phyloP scores from a whole-genome alignment of 148 eudicot species.

The Rhododendron mucronatum region DNA sequence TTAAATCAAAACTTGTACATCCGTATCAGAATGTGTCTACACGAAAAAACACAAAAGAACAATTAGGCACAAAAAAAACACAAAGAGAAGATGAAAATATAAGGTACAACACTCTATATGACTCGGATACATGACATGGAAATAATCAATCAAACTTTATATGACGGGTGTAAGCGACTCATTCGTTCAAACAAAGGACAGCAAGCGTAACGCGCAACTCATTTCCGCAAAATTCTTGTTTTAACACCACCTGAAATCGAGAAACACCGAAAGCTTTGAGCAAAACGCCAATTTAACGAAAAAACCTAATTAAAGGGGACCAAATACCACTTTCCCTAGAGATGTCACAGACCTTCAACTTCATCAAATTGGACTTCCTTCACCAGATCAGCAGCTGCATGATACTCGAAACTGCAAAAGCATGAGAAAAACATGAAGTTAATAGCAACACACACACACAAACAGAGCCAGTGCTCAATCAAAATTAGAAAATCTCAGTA shows the following conservation, averaged over 20 bases:
- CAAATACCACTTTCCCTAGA: neutral
- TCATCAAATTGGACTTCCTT: slow-evolving; percentile 85
- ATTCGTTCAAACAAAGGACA: neutral
- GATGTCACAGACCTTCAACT: slow-evolving; percentile 59
- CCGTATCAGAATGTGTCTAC: neutral
- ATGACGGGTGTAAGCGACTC: neutral
- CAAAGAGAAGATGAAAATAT: neutral
- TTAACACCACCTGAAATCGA: slow-evolving; percentile 63
- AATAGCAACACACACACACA: neutral
- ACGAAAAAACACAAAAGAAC: neutral
- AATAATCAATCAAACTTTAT: neutral
- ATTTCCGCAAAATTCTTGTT: slow-evolving; percentile 61
- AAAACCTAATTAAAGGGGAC: neutral
- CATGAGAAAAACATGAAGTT: neutral
- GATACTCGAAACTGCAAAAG: slow-evolving; percentile 43
- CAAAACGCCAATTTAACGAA: neutral
- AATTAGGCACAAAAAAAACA: neutral
- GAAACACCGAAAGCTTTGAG: slow-evolving; percentile 12
- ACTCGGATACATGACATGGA: neutral
- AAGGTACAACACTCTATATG: neutral
- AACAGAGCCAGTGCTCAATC: neutral
- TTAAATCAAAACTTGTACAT: neutral
- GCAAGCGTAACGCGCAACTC: slow-evolving; percentile 11
- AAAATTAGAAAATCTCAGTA: neutral
- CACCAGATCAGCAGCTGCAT: slow-evolving; percentile 81